These are phyloP conservation scores for Leccinum arenicola DNA, from an alignment of 768 basidiomycete species.

Conservation along the genomic window DNA sequence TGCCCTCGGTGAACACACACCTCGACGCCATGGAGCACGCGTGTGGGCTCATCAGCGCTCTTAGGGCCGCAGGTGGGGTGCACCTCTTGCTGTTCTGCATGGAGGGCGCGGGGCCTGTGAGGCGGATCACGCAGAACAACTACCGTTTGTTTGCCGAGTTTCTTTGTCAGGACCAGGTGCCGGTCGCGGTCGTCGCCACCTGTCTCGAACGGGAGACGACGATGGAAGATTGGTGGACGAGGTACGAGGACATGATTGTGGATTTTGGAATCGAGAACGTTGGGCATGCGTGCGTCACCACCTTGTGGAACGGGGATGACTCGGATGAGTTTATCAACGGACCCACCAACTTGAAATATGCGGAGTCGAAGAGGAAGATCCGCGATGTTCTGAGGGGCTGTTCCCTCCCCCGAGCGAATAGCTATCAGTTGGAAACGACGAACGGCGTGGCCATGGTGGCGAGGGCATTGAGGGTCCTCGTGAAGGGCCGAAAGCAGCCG, in stretches of 20 bases:
- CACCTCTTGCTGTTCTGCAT: conserved; percentile 38
- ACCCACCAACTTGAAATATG: conserved; percentile 6
- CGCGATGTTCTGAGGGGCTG: conserved; percentile 4
- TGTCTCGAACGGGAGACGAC: conserved; percentile 13
- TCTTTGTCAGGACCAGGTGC: conserved; percentile 34
- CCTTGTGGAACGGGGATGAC: neutral
- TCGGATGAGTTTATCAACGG: too few relatives aligned
- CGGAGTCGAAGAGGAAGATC: conserved; percentile 14
- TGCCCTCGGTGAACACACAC: neutral
- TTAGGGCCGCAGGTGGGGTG: conserved; percentile 28
- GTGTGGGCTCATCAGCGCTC: conserved; percentile 23
- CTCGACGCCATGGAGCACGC: conserved; percentile 8
- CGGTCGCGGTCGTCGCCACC: conserved; percentile 35
- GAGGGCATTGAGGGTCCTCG: neutral
- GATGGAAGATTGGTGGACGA: neutral
- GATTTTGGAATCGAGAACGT: conserved; percentile 14
- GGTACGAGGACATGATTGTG: conserved; percentile 8
- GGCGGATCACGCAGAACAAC: conserved; percentile 33
- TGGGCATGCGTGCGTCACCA: conserved; percentile 24
- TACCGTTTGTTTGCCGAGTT: conserved; percentile 36
- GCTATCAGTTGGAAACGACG: neutral
- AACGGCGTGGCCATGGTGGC: neutral
- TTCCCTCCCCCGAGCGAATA: neutral
- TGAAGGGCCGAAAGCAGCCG: neutral
- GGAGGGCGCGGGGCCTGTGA: too few relatives aligned